A percentile compares a stretch with the other conserved stretches of the same genome.
Evolutionary conservation across 1,139 yeast species (phyloP).

Genomic region (Candida glucosophila): DNA sequence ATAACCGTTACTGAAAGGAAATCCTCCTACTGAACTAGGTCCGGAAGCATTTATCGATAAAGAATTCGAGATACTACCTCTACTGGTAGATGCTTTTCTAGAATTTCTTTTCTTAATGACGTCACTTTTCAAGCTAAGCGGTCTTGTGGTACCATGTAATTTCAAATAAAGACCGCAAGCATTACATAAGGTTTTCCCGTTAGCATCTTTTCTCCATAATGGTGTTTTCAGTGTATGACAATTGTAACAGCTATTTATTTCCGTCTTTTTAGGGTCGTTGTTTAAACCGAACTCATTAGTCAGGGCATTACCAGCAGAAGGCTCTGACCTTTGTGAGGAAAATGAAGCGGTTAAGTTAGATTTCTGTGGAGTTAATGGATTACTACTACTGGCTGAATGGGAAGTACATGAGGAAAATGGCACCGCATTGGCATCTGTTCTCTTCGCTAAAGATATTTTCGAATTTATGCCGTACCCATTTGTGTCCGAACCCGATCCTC

Average conservation of each 20-base stretch:
- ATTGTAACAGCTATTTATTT: slow-evolving; percentile 40
- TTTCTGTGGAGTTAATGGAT: slow-evolving; percentile 11
- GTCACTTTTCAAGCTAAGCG: slow-evolving; percentile 48
- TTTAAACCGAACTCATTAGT: slow-evolving; percentile 1
- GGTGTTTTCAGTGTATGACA: slow-evolving; percentile 53
- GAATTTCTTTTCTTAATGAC: slow-evolving; percentile 49
- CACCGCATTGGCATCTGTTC: too few species aligned
- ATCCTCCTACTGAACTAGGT: too few species aligned
- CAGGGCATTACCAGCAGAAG: neutral
- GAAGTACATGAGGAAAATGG: neutral
- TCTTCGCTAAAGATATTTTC: too few species aligned
- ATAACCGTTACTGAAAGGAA: too few species aligned
- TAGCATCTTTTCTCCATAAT: slow-evolving; percentile 49
- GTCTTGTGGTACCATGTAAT: slow-evolving; percentile 51
- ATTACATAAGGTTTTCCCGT: slow-evolving; percentile 49
- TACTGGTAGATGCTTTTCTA: slow-evolving; percentile 20
- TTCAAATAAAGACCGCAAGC: slow-evolving; percentile 54
- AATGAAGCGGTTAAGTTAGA: slow-evolving; percentile 30
- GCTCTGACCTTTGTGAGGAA: slow-evolving; percentile 8
- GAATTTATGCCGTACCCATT: too few species aligned
- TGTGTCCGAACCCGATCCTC: slow-evolving; percentile 1
- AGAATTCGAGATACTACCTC: too few species aligned
- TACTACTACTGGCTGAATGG: too few species aligned
- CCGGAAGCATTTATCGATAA: too few species aligned
- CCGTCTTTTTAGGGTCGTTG: slow-evolving; percentile 4